phyloP scores from a whole-genome alignment of 2,329 filamentous ascomycete genomes.

The Hypoxylon sp. region DNA sequence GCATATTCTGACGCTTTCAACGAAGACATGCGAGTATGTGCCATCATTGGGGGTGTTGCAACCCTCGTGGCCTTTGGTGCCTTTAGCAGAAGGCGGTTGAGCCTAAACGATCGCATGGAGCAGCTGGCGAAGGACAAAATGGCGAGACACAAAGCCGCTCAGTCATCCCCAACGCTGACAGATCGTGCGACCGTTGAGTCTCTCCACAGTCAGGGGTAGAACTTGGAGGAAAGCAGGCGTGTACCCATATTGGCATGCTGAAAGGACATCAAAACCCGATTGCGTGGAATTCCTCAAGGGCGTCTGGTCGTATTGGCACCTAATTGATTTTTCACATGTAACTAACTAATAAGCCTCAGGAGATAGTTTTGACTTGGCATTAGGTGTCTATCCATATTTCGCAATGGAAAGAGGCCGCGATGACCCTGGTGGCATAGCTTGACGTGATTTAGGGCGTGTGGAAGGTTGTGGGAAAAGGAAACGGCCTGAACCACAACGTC shows the following conservation, averaged over 20 bases:
- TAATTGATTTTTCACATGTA: not conserved
- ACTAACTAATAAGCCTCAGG: not conserved
- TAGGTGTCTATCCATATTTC: not conserved
- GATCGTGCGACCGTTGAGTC: not conserved
- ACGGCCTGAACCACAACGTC: not conserved
- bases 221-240: not conserved
- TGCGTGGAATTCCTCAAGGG: not conserved
- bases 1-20: slow-evolving; percentile 61
- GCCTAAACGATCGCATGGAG: slow-evolving; percentile 48
- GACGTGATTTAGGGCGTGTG: not conserved
- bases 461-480: not conserved
- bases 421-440: not conserved
- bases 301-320: not conserved
- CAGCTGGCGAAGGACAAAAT: slow-evolving; percentile 46
- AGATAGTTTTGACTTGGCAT: not conserved
- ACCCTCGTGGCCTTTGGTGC: slow-evolving; percentile 57
- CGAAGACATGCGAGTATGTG: slow-evolving; percentile 61
- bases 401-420: not conserved
- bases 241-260: not conserved
- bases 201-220: not conserved
- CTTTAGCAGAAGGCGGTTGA: slow-evolving; percentile 53
- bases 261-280: not conserved
- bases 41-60: slow-evolving; percentile 56
- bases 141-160: slow-evolving; percentile 41
- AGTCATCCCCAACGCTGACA: slow-evolving; percentile 5